These are phyloP conservation scores for Monosporozyma yasuniensis DNA, from an alignment of 805 yeast genomes.

Conservation along the genomic window DNA sequence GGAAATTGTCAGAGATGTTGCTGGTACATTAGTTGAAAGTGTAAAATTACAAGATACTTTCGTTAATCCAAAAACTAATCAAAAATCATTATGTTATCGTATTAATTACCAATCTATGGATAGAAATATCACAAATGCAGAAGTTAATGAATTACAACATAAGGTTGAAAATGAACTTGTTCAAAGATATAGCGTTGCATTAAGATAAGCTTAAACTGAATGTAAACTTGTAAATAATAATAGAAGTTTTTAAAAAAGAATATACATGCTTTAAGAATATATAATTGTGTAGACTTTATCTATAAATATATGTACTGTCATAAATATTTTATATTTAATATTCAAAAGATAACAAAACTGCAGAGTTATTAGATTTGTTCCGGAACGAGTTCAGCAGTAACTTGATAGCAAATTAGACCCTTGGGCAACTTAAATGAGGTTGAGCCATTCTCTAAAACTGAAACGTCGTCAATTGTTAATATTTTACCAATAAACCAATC, in stretches of 20 bases:
- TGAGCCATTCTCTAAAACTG: slow-evolving; percentile 35
- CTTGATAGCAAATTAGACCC: slow-evolving; percentile 56
- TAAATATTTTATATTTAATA: neutral
- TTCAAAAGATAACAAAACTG: neutral
- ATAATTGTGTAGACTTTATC: neutral
- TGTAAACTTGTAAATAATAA: neutral
- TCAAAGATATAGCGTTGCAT: slow-evolving; percentile 44
- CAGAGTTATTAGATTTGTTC: neutral
- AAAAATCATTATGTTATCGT: slow-evolving; percentile 76
- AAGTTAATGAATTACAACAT: slow-evolving; percentile 66
- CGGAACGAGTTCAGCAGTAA: slow-evolving; percentile 38
- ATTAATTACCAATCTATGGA: slow-evolving; percentile 95
- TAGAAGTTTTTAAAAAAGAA: neutral
- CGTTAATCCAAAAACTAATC: slow-evolving; percentile 71
- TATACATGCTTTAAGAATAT: neutral
- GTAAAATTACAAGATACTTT: slow-evolving; percentile 77
- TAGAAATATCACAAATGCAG: slow-evolving; percentile 76
- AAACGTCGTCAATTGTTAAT: slow-evolving; percentile 43
- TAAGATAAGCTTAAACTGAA: slow-evolving; percentile 32
- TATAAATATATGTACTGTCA: neutral
- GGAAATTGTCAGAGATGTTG: slow-evolving; percentile 80
- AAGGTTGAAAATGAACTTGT: slow-evolving; percentile 51
- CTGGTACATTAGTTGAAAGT: slow-evolving; percentile 83
- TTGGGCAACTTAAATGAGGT: slow-evolving; percentile 62
- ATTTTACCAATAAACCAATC: slow-evolving; percentile 85